Evolutionary conservation across 1,284 basidiomycete species (phyloP), one percentile per base, ranked within the genome.

Genomic region (Cutaneotrichosporon dermatis): DNA sequence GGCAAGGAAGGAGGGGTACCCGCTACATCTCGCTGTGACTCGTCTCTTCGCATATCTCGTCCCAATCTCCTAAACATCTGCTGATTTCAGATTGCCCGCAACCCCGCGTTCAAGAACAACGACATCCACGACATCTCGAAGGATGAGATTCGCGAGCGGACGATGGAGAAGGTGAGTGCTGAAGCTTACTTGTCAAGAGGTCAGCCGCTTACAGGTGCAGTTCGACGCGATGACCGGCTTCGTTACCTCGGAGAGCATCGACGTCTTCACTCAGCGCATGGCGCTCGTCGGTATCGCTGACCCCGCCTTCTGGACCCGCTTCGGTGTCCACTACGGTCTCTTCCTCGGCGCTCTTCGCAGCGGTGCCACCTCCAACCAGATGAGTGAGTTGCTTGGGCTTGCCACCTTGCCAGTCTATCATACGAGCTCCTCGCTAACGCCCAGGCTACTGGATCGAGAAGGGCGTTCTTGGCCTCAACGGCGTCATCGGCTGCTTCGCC

Each of bases 51-150:
- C n/a, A n/a, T n/a, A n/a, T n/a, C n/a, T n/a, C n/a, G n/a, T n/a
- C n/a, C n/a, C n/a, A n/a, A n/a, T n/a, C n/a, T n/a, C n/a, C n/a
- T n/a, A n/a, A n/a, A n/a, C n/a, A n/a, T n/a, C n/a, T n/a, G n/a
- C n/a, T n/a, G n/a, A n/a, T n/a, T n/a, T 10, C 48, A 79, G 75
- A 75, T 80, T 61, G 79, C 80, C 13, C 73, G 82, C 43, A 79
- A 82, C 68, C 81, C 81, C 6, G 76, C 79, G n/a, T 83, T 83
- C 77, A 78, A 79, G 67, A 73, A 81, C 35, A 76, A 75, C 46
- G 83, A 83, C 72, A 80, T 83, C 54, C 82, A 83, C 67, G 83
- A 84, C 68, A 69, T 84, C 10, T 76, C 79, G 43, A 83, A 83
- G 70, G 81, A 82, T 54, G 76, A 83, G 68, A 70, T 84, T 6